These are phyloP conservation scores for Fusarium sp. DNA, from an alignment of 2,329 filamentous ascomycete species.

Conservation along the genomic window DNA sequence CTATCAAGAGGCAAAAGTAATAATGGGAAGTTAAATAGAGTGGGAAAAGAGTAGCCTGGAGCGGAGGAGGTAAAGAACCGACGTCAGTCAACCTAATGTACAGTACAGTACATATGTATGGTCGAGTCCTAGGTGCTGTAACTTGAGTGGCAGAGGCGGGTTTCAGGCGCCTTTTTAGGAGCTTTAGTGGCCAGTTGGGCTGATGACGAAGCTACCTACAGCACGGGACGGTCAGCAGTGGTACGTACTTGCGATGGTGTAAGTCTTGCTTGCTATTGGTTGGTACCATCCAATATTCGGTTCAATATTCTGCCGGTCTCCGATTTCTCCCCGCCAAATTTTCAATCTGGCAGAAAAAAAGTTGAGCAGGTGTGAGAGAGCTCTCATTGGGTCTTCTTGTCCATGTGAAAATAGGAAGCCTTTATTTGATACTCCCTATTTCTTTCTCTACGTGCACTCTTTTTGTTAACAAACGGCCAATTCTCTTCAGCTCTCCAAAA, in stretches of 20 bases:
- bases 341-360: constrained; percentile 46
- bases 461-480: background rate
- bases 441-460: constrained; percentile 8
- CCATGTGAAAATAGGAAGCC: constrained; percentile 8
- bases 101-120: constrained; percentile 3
- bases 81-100: constrained; percentile 21
- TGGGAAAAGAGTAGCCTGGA: constrained; percentile 31
- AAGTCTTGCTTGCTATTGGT: constrained; percentile 19
- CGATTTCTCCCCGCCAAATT: constrained; percentile 46
- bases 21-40: constrained; percentile 2
- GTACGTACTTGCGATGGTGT: constrained; percentile 3
- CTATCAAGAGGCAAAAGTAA: constrained; percentile 6
- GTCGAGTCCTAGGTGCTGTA: constrained; percentile 13
- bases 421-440: constrained; percentile 4
- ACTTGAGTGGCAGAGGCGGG: constrained; percentile 2
- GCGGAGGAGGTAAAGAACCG: constrained; percentile 35
- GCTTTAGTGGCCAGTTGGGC: constrained; percentile 41
- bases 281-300: background rate
- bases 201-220: constrained; percentile 43
- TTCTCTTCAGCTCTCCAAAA: background rate
- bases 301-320: constrained; percentile 17
- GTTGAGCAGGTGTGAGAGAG: constrained; percentile 24
- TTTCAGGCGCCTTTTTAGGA: constrained; percentile 22
- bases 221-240: constrained; percentile 1
- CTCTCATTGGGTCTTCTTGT: constrained; percentile 30